These are phyloP conservation scores for Incumbomyces lentus DNA, from an alignment of 2,329 filamentous ascomycete genomes.

Conservation along the genomic window DNA sequence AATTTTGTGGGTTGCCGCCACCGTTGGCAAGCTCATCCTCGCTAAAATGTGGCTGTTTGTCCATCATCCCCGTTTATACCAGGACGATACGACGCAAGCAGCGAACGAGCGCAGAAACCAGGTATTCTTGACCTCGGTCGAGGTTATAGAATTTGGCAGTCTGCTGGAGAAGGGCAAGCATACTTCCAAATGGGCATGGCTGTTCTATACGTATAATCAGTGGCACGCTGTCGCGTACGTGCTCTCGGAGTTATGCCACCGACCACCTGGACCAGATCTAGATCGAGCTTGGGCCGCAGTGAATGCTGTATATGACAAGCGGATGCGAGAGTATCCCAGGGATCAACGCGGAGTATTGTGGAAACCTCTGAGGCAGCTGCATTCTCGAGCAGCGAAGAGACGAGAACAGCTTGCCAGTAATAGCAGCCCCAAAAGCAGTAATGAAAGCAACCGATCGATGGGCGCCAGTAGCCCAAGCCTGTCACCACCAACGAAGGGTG, in stretches of 20 bases:
- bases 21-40: constrained; percentile 60
- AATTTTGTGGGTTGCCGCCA: constrained; percentile 58
- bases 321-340: constrained; percentile 24
- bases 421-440: constrained; percentile 6
- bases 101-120: constrained; percentile 54
- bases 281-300: constrained; percentile 52
- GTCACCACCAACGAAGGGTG: background rate
- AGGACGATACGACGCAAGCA: constrained; percentile 34
- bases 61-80: constrained; percentile 57
- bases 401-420: constrained; percentile 36
- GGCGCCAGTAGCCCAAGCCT: background rate
- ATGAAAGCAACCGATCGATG: constrained; percentile 1
- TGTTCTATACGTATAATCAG: constrained; percentile 54
- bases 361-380: constrained; percentile 51
- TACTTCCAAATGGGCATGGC: constrained; percentile 55
- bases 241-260: constrained; percentile 48
- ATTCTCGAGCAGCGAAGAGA: constrained; percentile 47
- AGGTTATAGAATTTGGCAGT: constrained; percentile 62
- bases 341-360: constrained; percentile 50
- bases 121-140: constrained; percentile 61
- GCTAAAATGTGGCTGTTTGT: constrained; percentile 69
- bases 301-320: constrained; percentile 34
- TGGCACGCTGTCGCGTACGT: constrained; percentile 56
- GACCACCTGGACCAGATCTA: constrained; percentile 46
- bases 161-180: constrained; percentile 54